These are phyloP conservation scores for Cucumis sativus DNA, from an alignment of 306 rosid species.

Conservation along the genomic window DNA sequence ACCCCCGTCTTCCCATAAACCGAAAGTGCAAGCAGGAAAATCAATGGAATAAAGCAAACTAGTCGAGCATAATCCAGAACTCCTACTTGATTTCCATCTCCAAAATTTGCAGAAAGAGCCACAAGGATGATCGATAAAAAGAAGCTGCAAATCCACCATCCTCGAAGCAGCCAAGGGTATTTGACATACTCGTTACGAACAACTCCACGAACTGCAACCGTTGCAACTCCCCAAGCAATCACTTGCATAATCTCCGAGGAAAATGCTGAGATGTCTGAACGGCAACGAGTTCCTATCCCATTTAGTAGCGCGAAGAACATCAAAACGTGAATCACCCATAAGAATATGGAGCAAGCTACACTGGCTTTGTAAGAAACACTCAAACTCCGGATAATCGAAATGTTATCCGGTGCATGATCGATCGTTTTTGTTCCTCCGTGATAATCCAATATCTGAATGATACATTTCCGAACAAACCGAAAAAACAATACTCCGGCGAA, in stretches of 20 bases:
- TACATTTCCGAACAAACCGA: conserved; percentile 14
- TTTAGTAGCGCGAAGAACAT: conserved; percentile 25
- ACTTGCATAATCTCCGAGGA: conserved; percentile 48
- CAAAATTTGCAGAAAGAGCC: conserved; percentile 25
- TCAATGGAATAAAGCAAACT: conserved; percentile 34
- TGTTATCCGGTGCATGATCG: conserved; percentile 20
- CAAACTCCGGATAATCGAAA: conserved; percentile 10
- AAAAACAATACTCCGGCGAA: conserved; percentile 32
- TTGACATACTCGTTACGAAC: conserved; percentile 16
- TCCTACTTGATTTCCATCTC: conserved; percentile 17
- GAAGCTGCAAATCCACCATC: conserved; percentile 79
- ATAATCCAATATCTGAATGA: conserved; percentile 16
- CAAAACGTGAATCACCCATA: conserved; percentile 28
- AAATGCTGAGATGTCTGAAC: conserved; percentile 14
- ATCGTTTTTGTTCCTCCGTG: conserved; percentile 9
- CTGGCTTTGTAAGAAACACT: conserved; percentile 34
- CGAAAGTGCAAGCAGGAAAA: conserved; percentile 42
- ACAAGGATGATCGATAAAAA: conserved; percentile 25
- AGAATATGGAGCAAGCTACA: conserved; percentile 32
- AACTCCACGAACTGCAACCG: conserved; percentile 22
- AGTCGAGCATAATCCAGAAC: conserved; percentile 35
- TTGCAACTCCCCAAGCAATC: conserved; percentile 39
- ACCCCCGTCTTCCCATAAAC: conserved; percentile 53
- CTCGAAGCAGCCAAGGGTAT: conserved; percentile 64
- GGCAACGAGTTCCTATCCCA: conserved; percentile 37